A percentile compares a stretch with the other conserved stretches of the same genome.
phyloP scores from a whole-genome alignment of 2,329 filamentous ascomycete genomes.

The Fusarium musae region DNA sequence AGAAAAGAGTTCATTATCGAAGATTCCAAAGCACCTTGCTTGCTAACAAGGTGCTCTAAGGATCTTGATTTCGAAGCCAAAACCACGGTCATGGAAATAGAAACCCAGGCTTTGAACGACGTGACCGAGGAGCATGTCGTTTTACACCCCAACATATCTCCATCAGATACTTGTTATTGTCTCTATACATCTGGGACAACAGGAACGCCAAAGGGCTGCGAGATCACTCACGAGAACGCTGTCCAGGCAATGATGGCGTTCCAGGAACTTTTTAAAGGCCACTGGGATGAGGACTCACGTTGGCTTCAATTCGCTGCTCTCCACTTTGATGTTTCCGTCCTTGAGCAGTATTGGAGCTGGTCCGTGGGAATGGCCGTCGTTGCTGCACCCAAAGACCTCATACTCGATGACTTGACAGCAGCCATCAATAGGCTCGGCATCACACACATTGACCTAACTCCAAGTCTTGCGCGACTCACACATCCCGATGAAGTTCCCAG shows the following conservation, averaged over 20 bases:
- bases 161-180: constrained; percentile 77
- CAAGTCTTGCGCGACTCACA: constrained; percentile 82
- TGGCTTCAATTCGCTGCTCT: constrained; percentile 96
- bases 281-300: constrained; percentile 78
- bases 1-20: constrained; percentile 81
- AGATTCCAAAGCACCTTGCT: constrained; percentile 74
- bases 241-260: constrained; percentile 93
- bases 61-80: constrained; percentile 49
- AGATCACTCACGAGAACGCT: constrained; percentile 88
- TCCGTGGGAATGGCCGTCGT: constrained; percentile 87
- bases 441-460: constrained; percentile 92
- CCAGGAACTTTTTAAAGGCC: constrained; percentile 77
- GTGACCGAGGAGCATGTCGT: constrained; percentile 20
- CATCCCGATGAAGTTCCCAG: constrained; percentile 84
- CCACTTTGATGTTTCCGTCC: constrained; percentile 92
- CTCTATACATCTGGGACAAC: constrained; percentile 91
- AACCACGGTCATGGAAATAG: constrained; percentile 49
- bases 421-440: constrained; percentile 78
- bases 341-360: constrained; percentile 98
- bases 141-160: constrained; percentile 39
- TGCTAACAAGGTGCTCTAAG: constrained; percentile 64
- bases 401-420: constrained; percentile 83
- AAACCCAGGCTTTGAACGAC: constrained; percentile 46
- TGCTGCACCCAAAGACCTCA: constrained; percentile 82
- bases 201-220: constrained; percentile 86